These are phyloP conservation scores for Elsinoe necatrix DNA, from an alignment of 2,329 filamentous ascomycete genomes.

Conservation along the genomic window DNA sequence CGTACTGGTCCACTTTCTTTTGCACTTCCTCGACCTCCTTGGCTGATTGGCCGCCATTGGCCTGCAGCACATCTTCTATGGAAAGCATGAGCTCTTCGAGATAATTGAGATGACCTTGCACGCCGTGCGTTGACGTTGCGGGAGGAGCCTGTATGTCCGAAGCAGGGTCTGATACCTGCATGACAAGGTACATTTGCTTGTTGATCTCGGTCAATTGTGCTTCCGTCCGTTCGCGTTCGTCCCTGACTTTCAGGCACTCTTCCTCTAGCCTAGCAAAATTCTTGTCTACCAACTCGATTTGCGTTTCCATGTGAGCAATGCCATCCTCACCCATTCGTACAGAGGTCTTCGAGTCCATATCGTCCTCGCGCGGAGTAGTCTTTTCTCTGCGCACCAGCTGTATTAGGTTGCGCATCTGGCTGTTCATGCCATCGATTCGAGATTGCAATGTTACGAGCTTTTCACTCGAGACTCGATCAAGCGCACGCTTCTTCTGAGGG, in stretches of 20 bases:
- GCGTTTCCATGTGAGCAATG: constrained; percentile 16
- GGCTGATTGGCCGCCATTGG: constrained; percentile 17
- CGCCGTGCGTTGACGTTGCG: constrained; percentile 45
- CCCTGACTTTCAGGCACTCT: constrained; percentile 15
- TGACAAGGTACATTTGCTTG: constrained; percentile 46
- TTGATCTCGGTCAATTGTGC: constrained; percentile 41
- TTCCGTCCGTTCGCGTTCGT: constrained; percentile 22
- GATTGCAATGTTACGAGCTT: constrained; percentile 24
- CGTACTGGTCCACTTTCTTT: constrained; percentile 47
- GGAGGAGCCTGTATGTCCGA: constrained; percentile 51
- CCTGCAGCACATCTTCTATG: constrained; percentile 26
- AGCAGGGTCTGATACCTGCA: constrained; percentile 36
- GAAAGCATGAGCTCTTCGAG: constrained; percentile 51
- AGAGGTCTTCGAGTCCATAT: neutral
- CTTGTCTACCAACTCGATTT: constrained; percentile 18
- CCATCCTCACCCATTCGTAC: constrained; percentile 16
- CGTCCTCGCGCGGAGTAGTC: constrained; percentile 8
- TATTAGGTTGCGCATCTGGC: constrained; percentile 24
- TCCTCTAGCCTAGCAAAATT: constrained; percentile 17
- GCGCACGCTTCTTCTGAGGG: neutral
- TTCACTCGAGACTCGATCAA: constrained; percentile 20
- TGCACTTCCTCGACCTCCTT: constrained; percentile 22
- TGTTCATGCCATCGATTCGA: constrained; percentile 27
- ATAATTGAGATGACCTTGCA: constrained; percentile 61
- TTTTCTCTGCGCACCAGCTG: constrained; percentile 14